Conservation (phyloP, 306 rosid genomes). For the Hippophae rhamnoides region DNA sequence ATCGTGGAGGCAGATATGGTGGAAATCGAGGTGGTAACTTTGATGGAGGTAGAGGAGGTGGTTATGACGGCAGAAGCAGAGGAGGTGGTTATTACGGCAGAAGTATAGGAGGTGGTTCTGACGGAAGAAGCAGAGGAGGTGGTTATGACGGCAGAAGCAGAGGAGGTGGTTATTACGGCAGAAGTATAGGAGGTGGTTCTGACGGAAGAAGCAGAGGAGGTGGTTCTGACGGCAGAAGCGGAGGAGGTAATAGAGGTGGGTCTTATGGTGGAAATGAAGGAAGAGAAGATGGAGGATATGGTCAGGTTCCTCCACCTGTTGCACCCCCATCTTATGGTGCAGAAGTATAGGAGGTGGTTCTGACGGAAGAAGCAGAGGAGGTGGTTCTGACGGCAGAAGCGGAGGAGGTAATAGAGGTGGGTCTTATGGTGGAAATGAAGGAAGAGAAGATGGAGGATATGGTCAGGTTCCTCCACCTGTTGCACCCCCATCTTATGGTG, state of each 20-base stretch:
- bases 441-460: constrained; percentile 69
- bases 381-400: constrained; percentile 39
- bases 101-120: constrained; percentile 19
- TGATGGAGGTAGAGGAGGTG: constrained; percentile 37
- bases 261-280: constrained; percentile 43
- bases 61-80: constrained; percentile 42
- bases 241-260: constrained; percentile 67
- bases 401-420: constrained; percentile 70
- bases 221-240: constrained; percentile 40
- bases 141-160: constrained; percentile 15
- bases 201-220: neutral
- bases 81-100: constrained; percentile 31
- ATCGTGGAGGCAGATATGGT: neutral
- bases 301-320: constrained; percentile 59
- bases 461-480: constrained; percentile 61
- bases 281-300: constrained; percentile 67
- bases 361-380: neutral
- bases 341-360: neutral
- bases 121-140: constrained; percentile 3
- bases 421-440: constrained; percentile 40
- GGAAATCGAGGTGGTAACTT: too few species aligned
- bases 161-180: constrained; percentile 26
- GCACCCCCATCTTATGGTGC: constrained; percentile 48
- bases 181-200: too few species aligned
- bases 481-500: constrained; percentile 48